These are phyloP conservation scores for Verbascum thapsus DNA, from an alignment of 257 asterid genomes.

Conservation along the genomic window DNA sequence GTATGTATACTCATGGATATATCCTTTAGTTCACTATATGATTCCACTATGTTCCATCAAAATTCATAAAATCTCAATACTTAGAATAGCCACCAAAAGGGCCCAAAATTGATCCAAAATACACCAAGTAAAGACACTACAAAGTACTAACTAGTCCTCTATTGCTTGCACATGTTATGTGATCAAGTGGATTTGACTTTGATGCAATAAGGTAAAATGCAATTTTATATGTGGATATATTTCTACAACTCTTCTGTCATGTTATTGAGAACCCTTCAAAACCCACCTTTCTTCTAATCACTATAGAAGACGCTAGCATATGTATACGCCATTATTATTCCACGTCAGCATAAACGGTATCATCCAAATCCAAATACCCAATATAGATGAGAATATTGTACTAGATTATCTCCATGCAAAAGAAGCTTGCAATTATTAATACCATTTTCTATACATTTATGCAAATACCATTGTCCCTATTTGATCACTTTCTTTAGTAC, in stretches of 20 bases:
- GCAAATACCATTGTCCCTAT: slow-evolving; percentile 18
- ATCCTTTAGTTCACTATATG: slow-evolving; percentile 33
- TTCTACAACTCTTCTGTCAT: not conserved
- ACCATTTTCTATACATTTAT: slow-evolving; percentile 26
- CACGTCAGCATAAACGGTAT: no score
- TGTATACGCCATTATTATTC: no score
- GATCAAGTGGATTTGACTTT: slow-evolving; percentile 28
- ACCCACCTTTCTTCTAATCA: not conserved
- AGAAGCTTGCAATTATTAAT: slow-evolving; percentile 13
- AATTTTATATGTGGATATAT: slow-evolving; percentile 29
- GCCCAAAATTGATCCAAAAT: slow-evolving; percentile 9
- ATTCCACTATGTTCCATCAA: slow-evolving; percentile 28
- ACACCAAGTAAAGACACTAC: slow-evolving; percentile 20
- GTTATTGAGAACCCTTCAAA: not conserved
- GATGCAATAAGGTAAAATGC: slow-evolving; percentile 23
- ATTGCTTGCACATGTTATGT: slow-evolving; percentile 30
- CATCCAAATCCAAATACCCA: no score
- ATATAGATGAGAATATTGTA: not conserved
- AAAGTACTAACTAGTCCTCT: slow-evolving; percentile 27
- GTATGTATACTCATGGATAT: slow-evolving; percentile 20
- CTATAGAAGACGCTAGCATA: not conserved
- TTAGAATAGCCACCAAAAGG: slow-evolving; percentile 22
- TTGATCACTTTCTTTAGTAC: not conserved
- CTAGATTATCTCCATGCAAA: not conserved
- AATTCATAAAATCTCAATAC: slow-evolving; percentile 26